These are phyloP conservation scores for Candida ipomoeae DNA, from an alignment of 805 yeast species.

Conservation along the genomic window DNA sequence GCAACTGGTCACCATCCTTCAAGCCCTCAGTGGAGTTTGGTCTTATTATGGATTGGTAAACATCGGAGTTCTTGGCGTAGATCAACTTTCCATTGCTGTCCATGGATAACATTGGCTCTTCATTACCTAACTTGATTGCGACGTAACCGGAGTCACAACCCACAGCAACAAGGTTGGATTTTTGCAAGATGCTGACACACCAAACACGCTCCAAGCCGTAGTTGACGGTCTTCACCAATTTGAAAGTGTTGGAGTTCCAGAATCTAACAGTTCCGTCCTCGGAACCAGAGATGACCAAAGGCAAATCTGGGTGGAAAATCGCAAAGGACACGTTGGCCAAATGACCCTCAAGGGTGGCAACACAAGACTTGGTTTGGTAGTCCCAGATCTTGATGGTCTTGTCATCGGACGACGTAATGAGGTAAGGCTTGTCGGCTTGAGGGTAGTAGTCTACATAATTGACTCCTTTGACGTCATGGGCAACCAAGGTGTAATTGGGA, in stretches of 20 bases:
- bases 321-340: conserved; percentile 94
- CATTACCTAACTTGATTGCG: conserved; percentile 86
- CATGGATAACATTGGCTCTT: conserved; percentile 90
- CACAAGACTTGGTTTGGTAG: conserved; percentile 93
- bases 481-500: conserved; percentile 87
- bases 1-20: conserved; percentile 77
- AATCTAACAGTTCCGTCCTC: conserved; percentile 93
- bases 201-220: conserved; percentile 94
- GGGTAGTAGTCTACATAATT: conserved; percentile 97
- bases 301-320: conserved; percentile 95
- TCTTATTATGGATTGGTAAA: conserved; percentile 76
- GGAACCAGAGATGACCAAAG: conserved; percentile 90
- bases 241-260: conserved; percentile 94
- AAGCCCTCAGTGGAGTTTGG: conserved; percentile 54
- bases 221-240: conserved; percentile 85
- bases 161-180: conserved; percentile 74
- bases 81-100: conserved; percentile 89
- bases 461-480: conserved; percentile 91
- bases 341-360: conserved; percentile 93
- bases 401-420: conserved; percentile 90
- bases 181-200: conserved; percentile 78
- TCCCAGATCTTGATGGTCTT: conserved; percentile 89
- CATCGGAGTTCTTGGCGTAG: conserved; percentile 88
- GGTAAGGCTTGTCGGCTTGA: conserved; percentile 93
- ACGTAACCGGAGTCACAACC: conserved; percentile 95